Evolutionary conservation across 1,139 yeast genomes (phyloP).

Genomic region (Pichia sp.): DNA sequence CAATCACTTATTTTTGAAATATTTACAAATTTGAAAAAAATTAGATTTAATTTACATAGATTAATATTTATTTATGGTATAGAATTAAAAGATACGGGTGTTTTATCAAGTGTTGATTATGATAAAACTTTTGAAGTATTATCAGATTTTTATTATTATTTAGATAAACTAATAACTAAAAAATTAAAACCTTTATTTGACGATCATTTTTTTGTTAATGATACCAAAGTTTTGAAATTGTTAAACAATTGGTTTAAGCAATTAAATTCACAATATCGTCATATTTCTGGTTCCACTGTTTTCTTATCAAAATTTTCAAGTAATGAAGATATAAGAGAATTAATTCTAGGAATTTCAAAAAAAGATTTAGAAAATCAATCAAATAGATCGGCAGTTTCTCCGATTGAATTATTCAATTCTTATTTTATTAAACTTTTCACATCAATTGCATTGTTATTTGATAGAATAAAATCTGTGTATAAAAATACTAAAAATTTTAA

Average conservation of each 20-base stretch:
- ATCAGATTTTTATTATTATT: slow-evolving; percentile 19
- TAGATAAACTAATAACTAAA: slow-evolving; percentile 23
- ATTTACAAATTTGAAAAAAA: slow-evolving; percentile 16
- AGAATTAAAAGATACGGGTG: slow-evolving; percentile 17
- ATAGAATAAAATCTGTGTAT: slow-evolving; percentile 22
- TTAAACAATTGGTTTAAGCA: slow-evolving; percentile 23
- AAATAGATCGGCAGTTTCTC: slow-evolving; percentile 24
- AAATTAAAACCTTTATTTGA: slow-evolving; percentile 26
- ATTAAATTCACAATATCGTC: slow-evolving; percentile 22
- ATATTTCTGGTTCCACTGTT: slow-evolving; percentile 26
- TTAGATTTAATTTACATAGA: slow-evolving; percentile 45
- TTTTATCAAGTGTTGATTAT: slow-evolving; percentile 21
- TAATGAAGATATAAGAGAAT: slow-evolving; percentile 21
- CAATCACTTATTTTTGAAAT: slow-evolving; percentile 25
- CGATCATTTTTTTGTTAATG: slow-evolving; percentile 24
- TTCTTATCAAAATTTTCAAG: slow-evolving; percentile 25
- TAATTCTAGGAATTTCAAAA: slow-evolving; percentile 19
- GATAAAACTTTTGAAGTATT: slow-evolving; percentile 26
- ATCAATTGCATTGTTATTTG: slow-evolving; percentile 23
- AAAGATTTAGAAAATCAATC: slow-evolving; percentile 18
- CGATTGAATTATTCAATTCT: slow-evolving; percentile 25
- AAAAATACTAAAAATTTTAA: slow-evolving; percentile 15
- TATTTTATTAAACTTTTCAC: slow-evolving; percentile 28
- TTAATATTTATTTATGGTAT: slow-evolving; percentile 39
- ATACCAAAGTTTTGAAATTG: slow-evolving; percentile 20